Evolutionary conservation across 2,329 filamentous ascomycete genomes (phyloP).

Genomic region (Scytalidium sp.): DNA sequence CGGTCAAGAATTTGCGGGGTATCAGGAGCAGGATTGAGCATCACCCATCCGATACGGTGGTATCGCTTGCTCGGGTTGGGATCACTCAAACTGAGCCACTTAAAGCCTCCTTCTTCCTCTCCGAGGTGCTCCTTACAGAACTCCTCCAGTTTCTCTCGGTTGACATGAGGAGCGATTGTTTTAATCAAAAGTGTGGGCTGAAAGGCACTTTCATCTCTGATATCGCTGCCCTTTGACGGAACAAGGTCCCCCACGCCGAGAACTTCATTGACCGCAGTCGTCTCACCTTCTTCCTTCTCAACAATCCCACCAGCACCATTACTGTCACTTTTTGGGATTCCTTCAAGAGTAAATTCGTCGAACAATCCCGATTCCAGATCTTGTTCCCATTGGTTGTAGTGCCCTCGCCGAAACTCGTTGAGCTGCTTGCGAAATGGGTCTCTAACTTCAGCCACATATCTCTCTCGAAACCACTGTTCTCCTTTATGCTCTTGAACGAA

Average conservation of each 20-base stretch:
- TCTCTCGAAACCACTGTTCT: conserved; percentile 97
- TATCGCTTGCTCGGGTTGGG: conserved; percentile 97
- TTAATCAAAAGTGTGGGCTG: conserved; percentile 96
- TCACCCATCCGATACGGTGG: conserved; percentile 97
- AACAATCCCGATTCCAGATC: conserved; percentile 84
- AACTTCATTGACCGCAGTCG: conserved; percentile 86
- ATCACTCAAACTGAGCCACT: conserved; percentile 93
- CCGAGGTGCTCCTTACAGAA: conserved; percentile 95
- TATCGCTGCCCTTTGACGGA: conserved; percentile 77
- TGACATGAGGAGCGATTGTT: conserved; percentile 95
- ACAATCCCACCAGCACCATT: conserved; percentile 81
- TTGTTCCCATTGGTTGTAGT: conserved; percentile 84
- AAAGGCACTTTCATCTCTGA: conserved; percentile 82
- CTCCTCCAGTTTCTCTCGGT: conserved; percentile 84
- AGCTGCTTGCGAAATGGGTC: conserved; percentile 72
- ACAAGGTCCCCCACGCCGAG: conserved; percentile 89
- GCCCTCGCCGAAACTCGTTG: conserved; percentile 73
- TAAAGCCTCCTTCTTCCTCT: conserved; percentile 87
- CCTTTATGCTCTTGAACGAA: conserved; percentile 92
- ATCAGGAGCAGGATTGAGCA: conserved; percentile 80
- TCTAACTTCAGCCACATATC: conserved; percentile 81
- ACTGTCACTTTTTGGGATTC: conserved; percentile 88
- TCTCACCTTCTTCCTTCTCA: conserved; percentile 95
- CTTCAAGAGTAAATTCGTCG: conserved; percentile 92
- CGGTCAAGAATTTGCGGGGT: conserved; percentile 62